Conservation (phyloP, 139 green algal species). For the Choricystis sp. region DNA sequence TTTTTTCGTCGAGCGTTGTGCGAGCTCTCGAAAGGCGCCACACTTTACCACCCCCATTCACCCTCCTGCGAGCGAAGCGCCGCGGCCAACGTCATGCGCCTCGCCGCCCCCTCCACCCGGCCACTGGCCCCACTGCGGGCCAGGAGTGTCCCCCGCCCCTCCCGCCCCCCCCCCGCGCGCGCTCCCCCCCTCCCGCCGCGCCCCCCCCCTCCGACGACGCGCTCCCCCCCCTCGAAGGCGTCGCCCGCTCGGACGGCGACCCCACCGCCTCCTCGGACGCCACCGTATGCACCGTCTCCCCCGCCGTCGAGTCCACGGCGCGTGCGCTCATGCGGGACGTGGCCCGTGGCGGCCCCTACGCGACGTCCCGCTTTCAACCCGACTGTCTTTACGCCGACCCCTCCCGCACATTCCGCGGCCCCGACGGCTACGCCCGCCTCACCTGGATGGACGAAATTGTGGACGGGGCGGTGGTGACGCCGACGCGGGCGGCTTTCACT, state of each 20-base stretch:
- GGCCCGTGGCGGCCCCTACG: not conserved
- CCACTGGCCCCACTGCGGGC: no score
- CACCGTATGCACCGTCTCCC: not conserved
- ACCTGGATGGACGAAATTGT: not conserved
- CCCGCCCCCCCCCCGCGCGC: no score
- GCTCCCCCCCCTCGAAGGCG: not conserved
- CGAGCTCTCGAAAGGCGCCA: no score
- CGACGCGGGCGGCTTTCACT: not conserved
- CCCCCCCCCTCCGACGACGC: not conserved
- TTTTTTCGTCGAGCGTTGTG: no score
- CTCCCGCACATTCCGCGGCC: not conserved
- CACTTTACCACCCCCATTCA: no score
- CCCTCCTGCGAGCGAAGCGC: no score
- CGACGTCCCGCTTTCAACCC: not conserved
- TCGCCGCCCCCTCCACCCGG: no score
- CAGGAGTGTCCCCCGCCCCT: no score
- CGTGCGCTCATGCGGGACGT: not conserved
- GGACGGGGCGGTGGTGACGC: not conserved
- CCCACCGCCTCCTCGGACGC: not conserved
- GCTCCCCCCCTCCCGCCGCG: not conserved
- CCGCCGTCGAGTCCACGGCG: not conserved
- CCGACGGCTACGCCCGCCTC: not conserved
- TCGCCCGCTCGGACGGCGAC: not conserved
- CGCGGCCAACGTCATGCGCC: no score
- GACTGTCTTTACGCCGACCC: not conserved